Conservation (phyloP, 495 filamentous ascomycete species). For the Talaromyces ruber region DNA sequence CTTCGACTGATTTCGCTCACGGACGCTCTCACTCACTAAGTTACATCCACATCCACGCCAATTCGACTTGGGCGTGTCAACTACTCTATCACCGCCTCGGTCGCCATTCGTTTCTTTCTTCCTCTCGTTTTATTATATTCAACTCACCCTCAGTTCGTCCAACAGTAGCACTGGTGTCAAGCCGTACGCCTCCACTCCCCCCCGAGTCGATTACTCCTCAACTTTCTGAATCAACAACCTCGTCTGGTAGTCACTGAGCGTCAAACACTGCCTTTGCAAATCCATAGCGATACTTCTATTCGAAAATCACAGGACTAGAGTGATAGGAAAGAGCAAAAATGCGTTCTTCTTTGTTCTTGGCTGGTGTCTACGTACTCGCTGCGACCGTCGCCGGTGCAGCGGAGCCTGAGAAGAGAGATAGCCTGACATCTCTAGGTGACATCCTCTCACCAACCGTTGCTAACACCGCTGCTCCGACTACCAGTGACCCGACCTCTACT, state of each 20-base stretch:
- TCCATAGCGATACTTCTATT: not conserved
- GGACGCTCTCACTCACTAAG: not conserved
- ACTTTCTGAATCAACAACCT: not conserved
- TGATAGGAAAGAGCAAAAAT: not conserved
- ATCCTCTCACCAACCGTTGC: not conserved
- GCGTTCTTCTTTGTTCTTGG: conserved; percentile 2
- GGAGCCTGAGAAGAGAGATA: not conserved
- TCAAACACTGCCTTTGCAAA: not conserved
- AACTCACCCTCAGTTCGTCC: not conserved
- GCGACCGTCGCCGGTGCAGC: conserved; percentile 4
- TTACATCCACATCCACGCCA: not conserved
- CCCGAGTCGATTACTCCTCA: not conserved
- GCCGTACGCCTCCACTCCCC: not conserved
- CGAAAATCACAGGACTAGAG: not conserved
- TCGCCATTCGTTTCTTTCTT: not conserved
- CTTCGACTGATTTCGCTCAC: not conserved
- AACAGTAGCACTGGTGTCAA: not conserved
- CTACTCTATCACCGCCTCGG: not conserved
- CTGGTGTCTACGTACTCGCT: conserved; percentile 4
- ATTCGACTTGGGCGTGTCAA: not conserved
- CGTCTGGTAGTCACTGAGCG: not conserved
- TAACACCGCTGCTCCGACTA: not conserved
- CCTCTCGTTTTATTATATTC: not conserved
- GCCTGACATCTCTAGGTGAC: not conserved
- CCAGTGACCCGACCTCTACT: not conserved